phyloP scores from a whole-genome alignment of 768 basidiomycete genomes.

The Scleroderma bovista region DNA sequence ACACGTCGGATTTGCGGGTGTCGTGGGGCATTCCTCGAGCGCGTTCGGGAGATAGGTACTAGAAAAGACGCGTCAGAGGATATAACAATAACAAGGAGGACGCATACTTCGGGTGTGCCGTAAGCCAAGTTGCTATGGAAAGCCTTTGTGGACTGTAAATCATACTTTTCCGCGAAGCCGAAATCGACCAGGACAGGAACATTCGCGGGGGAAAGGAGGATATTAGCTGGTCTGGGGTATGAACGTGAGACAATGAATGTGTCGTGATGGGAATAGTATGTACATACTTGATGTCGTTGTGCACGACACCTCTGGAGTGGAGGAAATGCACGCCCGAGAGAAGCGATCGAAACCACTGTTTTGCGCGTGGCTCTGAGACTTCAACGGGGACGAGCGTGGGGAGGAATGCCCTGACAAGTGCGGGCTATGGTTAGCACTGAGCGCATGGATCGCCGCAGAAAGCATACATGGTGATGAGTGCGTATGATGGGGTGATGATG shows the following conservation, averaged over 20 bases:
- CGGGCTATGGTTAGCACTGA: constrained; percentile 7
- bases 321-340: constrained; percentile 81
- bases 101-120: constrained; percentile 82
- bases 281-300: constrained; percentile 90
- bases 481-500: constrained; percentile 87
- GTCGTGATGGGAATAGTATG: background rate
- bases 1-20: constrained; percentile 85
- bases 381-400: constrained; percentile 86
- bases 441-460: constrained; percentile 2
- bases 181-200: constrained; percentile 92
- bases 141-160: constrained; percentile 52
- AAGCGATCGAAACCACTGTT: constrained; percentile 76
- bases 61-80: background rate
- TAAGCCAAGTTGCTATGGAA: constrained; percentile 82
- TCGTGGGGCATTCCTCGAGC: constrained; percentile 87
- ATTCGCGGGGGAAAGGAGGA: constrained; percentile 73
- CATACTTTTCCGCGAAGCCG: constrained; percentile 90
- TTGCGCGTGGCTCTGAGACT: constrained; percentile 73
- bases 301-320: constrained; percentile 77
- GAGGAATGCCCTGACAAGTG: constrained; percentile 66
- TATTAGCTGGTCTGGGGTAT: constrained; percentile 75
- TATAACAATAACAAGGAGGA: background rate
- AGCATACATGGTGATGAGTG: constrained; percentile 86
- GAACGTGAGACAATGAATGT: background rate
- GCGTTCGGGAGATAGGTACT: constrained; percentile 92